Base-by-base conservation (phyloP, 345 rosid genomes). In the Citrus hindsii region DNA sequence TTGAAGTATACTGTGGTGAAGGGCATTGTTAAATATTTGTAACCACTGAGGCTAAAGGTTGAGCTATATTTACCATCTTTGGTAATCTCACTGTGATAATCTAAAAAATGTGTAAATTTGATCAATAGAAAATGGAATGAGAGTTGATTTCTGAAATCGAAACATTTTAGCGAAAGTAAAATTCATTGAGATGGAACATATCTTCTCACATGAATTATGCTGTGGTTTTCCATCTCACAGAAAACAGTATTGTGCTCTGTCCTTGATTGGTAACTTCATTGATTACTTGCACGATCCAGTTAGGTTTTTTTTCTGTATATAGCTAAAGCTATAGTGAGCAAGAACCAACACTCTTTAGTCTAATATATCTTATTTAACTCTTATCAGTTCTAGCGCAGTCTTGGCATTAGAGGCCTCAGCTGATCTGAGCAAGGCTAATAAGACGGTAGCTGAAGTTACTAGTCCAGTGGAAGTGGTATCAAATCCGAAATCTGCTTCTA, bases 341-440 rank as follows among this genome's bases (percentile, higher is more conserved):
- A 30, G 56, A 21, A 64, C 51, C 33, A 22, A 53, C 71, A 30
- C 16, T n/a, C n/a, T 75, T 55, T 4, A 19, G 48, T 76, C 64
- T 70, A 71, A 74, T 69, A 74, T 69, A 65, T 75, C 71, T 69
- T 81, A 35, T 72, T 71, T 77, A 40, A 71, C 63, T 62, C 19
- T 73, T 60, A 74, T 22, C 90, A 92, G 97, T 86, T 82, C 82
- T 48, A 86, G 84, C 69, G 67, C 84, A 30, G 42, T 55, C 75
- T 30, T 53, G 68, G 81, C 81, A 28, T 68, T 79, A 61, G 87
- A 83, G 80, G 84, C 86, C 79, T 86, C 91, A 65, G 79, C 84
- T 67, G 89, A 38, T 63, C 77, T 84, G 83, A 75, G 61, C 66
- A 85, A 82, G 77, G 74, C 69, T 27, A 58, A 59, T 68, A 77